Evolutionary conservation across 768 basidiomycete species (phyloP).

Genomic region (Gautieria morchelliformis): DNA sequence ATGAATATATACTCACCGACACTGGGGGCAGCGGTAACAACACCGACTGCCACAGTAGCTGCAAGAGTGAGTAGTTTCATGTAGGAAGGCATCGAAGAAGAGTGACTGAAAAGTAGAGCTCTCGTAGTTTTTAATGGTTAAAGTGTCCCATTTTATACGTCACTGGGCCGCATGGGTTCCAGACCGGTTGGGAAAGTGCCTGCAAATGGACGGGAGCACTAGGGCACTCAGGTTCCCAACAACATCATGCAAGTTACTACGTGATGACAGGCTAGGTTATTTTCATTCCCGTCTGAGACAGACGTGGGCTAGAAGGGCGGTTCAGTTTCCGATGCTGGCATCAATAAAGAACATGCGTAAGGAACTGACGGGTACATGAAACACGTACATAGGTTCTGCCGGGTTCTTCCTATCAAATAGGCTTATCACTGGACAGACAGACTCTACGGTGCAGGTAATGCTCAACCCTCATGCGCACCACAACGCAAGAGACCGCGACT

Average conservation of each 20-base stretch:
- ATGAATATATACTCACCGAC: background rate
- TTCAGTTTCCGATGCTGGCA: background rate
- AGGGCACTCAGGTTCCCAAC: background rate
- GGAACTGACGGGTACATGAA: background rate
- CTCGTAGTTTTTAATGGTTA: background rate
- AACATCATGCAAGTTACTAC: constrained; percentile 3
- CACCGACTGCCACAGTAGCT: background rate
- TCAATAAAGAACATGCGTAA: background rate
- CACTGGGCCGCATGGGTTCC: background rate
- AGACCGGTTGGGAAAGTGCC: background rate
- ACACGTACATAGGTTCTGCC: too few species aligned
- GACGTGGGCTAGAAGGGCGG: background rate
- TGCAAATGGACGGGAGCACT: background rate
- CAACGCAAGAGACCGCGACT: too few species aligned
- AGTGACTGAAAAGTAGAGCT: background rate
- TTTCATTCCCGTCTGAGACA: background rate
- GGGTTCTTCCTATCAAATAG: too few species aligned
- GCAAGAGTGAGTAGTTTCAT: background rate
- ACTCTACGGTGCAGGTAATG: too few species aligned
- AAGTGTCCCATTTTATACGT: background rate
- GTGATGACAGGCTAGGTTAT: background rate
- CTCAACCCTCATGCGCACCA: too few species aligned
- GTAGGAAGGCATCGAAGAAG: background rate
- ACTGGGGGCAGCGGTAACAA: background rate
- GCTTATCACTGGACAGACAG: too few species aligned